Evolutionary conservation across 1,139 yeast genomes (phyloP), one percentile per base, ranked within the genome.

Genomic region (Yamadazyma conglobata): DNA sequence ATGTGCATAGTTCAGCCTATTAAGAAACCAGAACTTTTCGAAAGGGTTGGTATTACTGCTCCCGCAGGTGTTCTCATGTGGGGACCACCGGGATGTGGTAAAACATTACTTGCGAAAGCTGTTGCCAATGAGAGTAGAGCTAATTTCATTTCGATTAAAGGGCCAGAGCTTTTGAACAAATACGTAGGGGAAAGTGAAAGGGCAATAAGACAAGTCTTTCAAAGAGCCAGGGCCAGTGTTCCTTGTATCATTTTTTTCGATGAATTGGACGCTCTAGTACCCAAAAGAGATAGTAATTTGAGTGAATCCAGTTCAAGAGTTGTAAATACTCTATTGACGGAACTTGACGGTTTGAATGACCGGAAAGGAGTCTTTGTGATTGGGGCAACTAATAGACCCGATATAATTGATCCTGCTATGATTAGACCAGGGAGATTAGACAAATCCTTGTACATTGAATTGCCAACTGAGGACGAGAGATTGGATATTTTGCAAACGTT

Each of bases 11-110:
- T 93, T 1, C 97, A 89, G 52, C 98, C 98, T 1, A 89, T 91
- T 44, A 81, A 83, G 47, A 77, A 88, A 43, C 99, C 99, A 1
- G 96, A 89, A 42, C 62, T 91, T 12, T 91, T 84, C 51, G 79
- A 78, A 41, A 79, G 81, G 41, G 96, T 91, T 7, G 99, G 99
- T 56, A 89, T 91, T 22, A 77, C 88, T 32, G 96, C 96, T 0
- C 97, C 98, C 1, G 89, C 96, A 0, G 99, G 99, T 33, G 98
- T 91, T 0, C 63, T 91, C 13, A 73, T 91, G 69, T 91, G 98
- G 98, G 99, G 99, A 0, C 99, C 98, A 2, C 98, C 98, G 3
- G 98, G 98, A 14, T 91, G 97, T 64, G 98, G 98, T 70, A 91
- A 91, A 53, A 91, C 98, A 0, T 66, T 91, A 34, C 65, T 91